Conservation (phyloP, 495 filamentous ascomycete genomes). For the Daldinia loculata region DNA sequence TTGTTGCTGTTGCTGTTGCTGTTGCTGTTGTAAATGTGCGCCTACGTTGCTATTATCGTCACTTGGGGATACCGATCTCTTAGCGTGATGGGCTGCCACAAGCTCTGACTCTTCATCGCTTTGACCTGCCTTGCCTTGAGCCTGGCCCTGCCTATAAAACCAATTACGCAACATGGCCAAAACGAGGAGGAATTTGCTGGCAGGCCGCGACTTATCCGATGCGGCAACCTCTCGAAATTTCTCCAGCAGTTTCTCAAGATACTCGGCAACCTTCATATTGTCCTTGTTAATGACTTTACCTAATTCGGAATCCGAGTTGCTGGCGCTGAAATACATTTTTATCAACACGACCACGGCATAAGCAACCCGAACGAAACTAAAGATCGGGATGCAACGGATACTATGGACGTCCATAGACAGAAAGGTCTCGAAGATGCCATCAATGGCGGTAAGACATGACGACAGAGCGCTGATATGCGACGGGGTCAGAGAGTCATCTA, state of each 20-base stretch:
- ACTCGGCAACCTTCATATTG: conserved; percentile 76
- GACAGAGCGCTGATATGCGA: conserved; percentile 77
- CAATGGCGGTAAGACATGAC: conserved; percentile 74
- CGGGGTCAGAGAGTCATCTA: conserved; percentile 59
- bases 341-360: conserved; percentile 88
- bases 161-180: conserved; percentile 76
- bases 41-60: conserved; percentile 23
- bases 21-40: conserved; percentile 30
- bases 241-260: conserved; percentile 71
- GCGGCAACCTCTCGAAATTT: conserved; percentile 72
- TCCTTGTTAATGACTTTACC: conserved; percentile 79
- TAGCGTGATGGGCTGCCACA: conserved; percentile 2
- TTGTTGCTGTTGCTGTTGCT: conserved; percentile 33
- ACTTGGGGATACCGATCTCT: background rate
- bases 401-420: conserved; percentile 65
- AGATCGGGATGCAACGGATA: conserved; percentile 77
- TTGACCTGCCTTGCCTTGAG: conserved; percentile 11
- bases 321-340: conserved; percentile 84
- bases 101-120: conserved; percentile 16
- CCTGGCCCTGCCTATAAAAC: conserved; percentile 63
- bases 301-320: conserved; percentile 70
- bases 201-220: conserved; percentile 71
- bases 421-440: conserved; percentile 77
- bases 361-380: conserved; percentile 78
- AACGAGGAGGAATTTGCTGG: conserved; percentile 79